These are phyloP conservation scores for Leccinum holopus DNA, from an alignment of 1,284 basidiomycete genomes.

Conservation along the genomic window DNA sequence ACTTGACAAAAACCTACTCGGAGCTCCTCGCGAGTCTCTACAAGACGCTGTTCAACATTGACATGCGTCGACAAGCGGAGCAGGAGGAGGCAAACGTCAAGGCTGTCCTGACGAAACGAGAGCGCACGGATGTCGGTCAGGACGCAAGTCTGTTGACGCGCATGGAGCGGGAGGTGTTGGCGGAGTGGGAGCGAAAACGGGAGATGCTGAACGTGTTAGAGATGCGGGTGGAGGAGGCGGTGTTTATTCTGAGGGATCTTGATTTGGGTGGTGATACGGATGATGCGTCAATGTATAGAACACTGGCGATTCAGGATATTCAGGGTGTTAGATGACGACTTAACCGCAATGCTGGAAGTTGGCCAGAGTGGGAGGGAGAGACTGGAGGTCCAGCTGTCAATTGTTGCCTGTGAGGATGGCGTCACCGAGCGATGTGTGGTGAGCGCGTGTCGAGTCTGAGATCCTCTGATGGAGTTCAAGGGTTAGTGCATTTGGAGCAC, in stretches of 20 bases:
- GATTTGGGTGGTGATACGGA: slow-evolving; percentile 43
- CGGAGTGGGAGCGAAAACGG: slow-evolving; percentile 66
- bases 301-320: no score
- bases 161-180: slow-evolving; percentile 66
- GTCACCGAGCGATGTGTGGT: no score
- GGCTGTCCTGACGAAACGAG: slow-evolving; percentile 74
- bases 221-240: slow-evolving; percentile 78
- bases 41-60: slow-evolving; percentile 86
- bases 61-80: slow-evolving; percentile 69
- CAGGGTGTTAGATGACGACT: slow-evolving; percentile 3
- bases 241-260: slow-evolving; percentile 28
- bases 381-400: no score
- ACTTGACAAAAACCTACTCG: slow-evolving; percentile 78
- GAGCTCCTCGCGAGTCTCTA: slow-evolving; percentile 78
- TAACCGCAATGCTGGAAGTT: slow-evolving; percentile 4
- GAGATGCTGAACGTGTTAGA: slow-evolving; percentile 74
- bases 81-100: slow-evolving; percentile 61
- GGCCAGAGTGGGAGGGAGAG: no score
- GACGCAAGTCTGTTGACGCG: slow-evolving; percentile 67
- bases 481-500: no score
- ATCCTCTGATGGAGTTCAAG: no score
- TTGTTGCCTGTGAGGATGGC: no score
- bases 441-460: no score
- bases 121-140: slow-evolving; percentile 77
- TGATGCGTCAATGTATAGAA: slow-evolving; percentile 19